Conservation (phyloP, 2,329 filamentous ascomycete genomes). For the Cytospora schulzeri region DNA sequence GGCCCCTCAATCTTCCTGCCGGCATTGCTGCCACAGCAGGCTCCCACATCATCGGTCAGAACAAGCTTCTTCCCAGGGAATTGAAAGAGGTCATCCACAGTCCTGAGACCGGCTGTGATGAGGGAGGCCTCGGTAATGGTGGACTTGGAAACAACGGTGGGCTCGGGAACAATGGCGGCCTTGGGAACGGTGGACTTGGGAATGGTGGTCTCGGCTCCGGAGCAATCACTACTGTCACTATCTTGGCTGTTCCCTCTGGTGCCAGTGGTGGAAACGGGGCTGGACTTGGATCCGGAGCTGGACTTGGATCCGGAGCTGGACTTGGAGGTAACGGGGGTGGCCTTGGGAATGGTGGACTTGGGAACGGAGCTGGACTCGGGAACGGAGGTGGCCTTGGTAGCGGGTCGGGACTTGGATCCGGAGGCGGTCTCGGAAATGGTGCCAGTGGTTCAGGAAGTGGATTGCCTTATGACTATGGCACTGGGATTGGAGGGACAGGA, state of each 20-base stretch:
- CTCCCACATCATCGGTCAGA: slow-evolving; percentile 5
- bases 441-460: slow-evolving; percentile 15
- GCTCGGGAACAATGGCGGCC: neutral
- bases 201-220: slow-evolving; percentile 12
- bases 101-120: slow-evolving; percentile 10
- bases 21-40: neutral
- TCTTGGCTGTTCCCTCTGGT: slow-evolving; percentile 21
- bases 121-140: slow-evolving; percentile 14
- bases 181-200: neutral
- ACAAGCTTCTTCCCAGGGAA: slow-evolving; percentile 15
- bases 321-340: slow-evolving; percentile 6
- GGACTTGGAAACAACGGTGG: slow-evolving; percentile 8
- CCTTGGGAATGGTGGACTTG: slow-evolving; percentile 13
- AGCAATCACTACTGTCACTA: slow-evolving; percentile 19
- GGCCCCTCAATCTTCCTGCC: slow-evolving; percentile 5
- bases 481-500: neutral
- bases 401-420: neutral
- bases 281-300: neutral
- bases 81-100: slow-evolving; percentile 14
- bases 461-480: neutral
- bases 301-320: slow-evolving; percentile 10
- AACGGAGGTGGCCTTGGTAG: slow-evolving; percentile 3
- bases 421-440: neutral
- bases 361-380: slow-evolving; percentile 6
- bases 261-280: slow-evolving; percentile 5